Base-by-base conservation (phyloP, 164 flowering plant genomes). In the Cinnamomum micranthum region DNA sequence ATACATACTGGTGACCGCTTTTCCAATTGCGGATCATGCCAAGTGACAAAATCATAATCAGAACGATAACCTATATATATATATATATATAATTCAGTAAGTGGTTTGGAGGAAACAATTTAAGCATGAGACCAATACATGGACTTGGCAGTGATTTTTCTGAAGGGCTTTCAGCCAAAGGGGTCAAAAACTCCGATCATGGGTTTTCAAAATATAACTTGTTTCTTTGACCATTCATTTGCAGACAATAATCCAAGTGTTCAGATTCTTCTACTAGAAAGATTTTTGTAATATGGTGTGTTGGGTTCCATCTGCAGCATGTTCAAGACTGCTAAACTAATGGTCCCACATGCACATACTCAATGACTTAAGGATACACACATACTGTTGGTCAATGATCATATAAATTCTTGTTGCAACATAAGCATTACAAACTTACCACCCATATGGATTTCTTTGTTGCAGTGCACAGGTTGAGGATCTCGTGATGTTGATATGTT, bases 361-460 rank as follows among this genome's bases (percentile, higher is more conserved):
- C 67, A 4, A 64, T 22, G 27, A n/a, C 20, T 22, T 22, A 64
- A 64, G 28, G 67, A 64, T 17, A 55, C 60, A 15, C 6, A 3
- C 17, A 55, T 3, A 55, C n/a, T 6, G 3, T 55, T 55, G 60
- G n/a, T 55, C n/a, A 20, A 20, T 15, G n/a, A 55, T 55, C 60
- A 55, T 6, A 55, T 14, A 55, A 55, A 55, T 20, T 20, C 60
- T 55, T 20, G 17, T 17, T 55, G 60, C 20, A 6, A 64, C 12
- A 25, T 23, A 64, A 67, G 28, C 47, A 64, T 67, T 67, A 27
- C 69, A 67, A 33, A 67, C 20, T 31, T 31, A 67, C 41, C 69
- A 67, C 23, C 1, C 25, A 25, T 50, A 50, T 13, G 19, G 50
- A 35, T 59, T 7, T 28, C 15, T 3, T 47, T 25, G 31, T 22